Evolutionary conservation across 2,329 filamentous ascomycete species (phyloP).

Genomic region (Phialophora expanda): DNA sequence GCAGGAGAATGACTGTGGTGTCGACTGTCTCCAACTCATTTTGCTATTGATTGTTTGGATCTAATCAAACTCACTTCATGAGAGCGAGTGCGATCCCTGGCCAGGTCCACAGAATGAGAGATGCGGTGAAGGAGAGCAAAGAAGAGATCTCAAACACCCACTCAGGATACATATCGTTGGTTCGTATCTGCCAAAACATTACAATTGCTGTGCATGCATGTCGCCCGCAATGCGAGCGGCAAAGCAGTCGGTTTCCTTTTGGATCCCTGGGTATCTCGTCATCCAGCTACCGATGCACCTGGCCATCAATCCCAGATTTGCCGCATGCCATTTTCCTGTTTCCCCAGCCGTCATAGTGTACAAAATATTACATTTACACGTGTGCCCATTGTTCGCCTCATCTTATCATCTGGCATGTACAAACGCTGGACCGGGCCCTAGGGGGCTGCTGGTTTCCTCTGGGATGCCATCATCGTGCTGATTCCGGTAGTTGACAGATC

Average conservation of each 20-base stretch:
- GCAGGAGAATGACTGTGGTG: not conserved
- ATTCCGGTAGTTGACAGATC: constrained; percentile 19
- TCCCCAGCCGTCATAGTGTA: not conserved
- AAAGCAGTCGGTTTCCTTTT: not conserved
- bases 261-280: not conserved
- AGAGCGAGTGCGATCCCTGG: not conserved
- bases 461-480: constrained; percentile 8
- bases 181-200: not conserved
- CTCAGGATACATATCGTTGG: not conserved
- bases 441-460: constrained; percentile 8
- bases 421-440: constrained; percentile 4
- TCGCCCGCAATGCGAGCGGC: not conserved
- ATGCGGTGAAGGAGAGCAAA: not conserved
- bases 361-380: constrained; percentile 9
- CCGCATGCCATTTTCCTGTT: not conserved
- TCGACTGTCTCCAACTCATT: not conserved
- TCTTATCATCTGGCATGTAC: constrained; percentile 11
- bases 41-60: not conserved
- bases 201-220: not conserved
- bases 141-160: not conserved
- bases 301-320: not conserved
- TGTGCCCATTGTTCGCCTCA: constrained; percentile 1
- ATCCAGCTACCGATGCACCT: not conserved
- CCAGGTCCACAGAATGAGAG: not conserved
- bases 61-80: not conserved